Evolutionary conservation across 768 basidiomycete species (phyloP), one percentile per base, ranked within the genome.

Genomic region (Pholiota microspora): DNA sequence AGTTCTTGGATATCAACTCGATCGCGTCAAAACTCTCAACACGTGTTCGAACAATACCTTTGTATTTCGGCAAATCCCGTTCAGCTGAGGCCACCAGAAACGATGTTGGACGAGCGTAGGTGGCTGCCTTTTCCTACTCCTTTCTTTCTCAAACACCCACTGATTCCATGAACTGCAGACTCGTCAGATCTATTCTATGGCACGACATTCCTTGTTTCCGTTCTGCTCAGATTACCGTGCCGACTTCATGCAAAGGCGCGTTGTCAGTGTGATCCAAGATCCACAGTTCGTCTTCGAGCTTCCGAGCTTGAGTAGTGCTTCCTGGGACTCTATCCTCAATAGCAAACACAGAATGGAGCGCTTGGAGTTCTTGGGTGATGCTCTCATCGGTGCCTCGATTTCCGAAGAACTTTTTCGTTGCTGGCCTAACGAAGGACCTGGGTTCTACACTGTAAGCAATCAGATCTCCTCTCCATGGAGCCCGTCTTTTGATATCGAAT

Each of bases 341-440:
- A 44, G 59, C 50, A 34, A 42, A 9, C 25, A 46, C 24, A 69
- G 71, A 60, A 70, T 71, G 61, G 73, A 79, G 31, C 69, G 77
- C 24, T 53, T 78, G 44, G 79, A 80, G 60, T 79, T 77, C 60
- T 58, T 79, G 10, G 79, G 78, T 4, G 78, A 79, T 51, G 73
- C 76, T 25, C 64, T 76, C 50, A 77, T 80, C 69, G 70, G 76
- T 56, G 71, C 74, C 53, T 64, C 69, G 27, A 64, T 79, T 15
- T 73, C 74, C 9, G 66, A 71, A 38, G 68, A 69, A 51, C 68
- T 81, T 1, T 75, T 72, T 53, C 62, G 62, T 15, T 56, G 65
- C 45, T 64, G 65, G 52, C 69, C 71, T n/a, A 23, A 69, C 13
- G 70, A 62, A 49, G 52, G 62, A 10, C 73, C 72, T 46, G 62